Conservation (phyloP, 2,329 filamentous ascomycete species). For the Colletotrichum salicis region DNA sequence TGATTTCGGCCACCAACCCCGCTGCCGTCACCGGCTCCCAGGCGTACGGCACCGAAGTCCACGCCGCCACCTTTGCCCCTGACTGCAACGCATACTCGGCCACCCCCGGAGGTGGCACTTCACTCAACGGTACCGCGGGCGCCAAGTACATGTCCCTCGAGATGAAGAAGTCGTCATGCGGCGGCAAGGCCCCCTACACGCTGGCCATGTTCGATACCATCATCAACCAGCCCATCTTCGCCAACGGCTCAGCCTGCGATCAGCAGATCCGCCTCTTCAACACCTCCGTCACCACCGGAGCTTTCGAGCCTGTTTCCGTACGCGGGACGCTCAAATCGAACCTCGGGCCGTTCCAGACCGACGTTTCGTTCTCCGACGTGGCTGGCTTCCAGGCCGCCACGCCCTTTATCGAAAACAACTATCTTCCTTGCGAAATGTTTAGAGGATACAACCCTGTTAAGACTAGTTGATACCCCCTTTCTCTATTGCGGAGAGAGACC, state of each 20-base stretch:
- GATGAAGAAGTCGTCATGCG: constrained; percentile 30
- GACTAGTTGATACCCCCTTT: constrained; percentile 31
- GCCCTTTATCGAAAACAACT: constrained; percentile 38
- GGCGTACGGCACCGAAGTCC: constrained; percentile 57
- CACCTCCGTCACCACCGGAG: constrained; percentile 51
- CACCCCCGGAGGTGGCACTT: constrained; percentile 33
- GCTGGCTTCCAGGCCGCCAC: constrained; percentile 34
- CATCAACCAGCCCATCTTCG: constrained; percentile 65
- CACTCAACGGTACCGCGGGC: constrained; percentile 35
- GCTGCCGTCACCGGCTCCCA: constrained; percentile 56
- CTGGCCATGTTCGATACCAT: constrained; percentile 59
- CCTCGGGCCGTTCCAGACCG: constrained; percentile 41
- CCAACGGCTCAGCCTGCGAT: constrained; percentile 53
- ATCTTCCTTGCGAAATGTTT: constrained; percentile 36
- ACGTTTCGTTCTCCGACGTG: constrained; percentile 18
- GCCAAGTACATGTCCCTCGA: constrained; percentile 34
- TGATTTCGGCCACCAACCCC: constrained; percentile 56
- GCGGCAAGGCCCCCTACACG: constrained; percentile 43
- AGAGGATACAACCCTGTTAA: constrained; percentile 33
- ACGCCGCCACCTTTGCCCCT: constrained; percentile 56
- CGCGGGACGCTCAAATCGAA: constrained; percentile 39
- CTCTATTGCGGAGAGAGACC: neutral
- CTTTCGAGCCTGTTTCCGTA: constrained; percentile 42
- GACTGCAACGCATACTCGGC: constrained; percentile 59
- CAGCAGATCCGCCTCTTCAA: constrained; percentile 57